Evolutionary conservation across 2,329 filamentous ascomycete genomes (phyloP).

Genomic region (Ophiostoma himal-ulmi): DNA sequence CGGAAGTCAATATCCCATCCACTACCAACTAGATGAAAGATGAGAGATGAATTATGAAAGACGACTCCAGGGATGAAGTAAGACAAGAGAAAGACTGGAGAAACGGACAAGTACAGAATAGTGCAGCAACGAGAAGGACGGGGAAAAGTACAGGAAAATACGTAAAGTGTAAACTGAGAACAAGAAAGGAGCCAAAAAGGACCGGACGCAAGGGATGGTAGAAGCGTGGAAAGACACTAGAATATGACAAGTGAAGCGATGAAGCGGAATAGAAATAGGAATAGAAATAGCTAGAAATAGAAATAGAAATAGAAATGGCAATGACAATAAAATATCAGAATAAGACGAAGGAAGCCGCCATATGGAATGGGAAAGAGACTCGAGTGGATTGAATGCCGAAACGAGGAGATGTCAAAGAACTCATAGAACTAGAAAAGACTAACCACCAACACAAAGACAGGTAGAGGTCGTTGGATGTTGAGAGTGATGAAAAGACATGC

Average conservation of each 20-base stretch:
- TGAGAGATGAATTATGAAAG: background rate
- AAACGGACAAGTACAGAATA: constrained; percentile 3
- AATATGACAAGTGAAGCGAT: constrained; percentile 4
- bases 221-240: constrained; percentile 10
- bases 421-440: background rate
- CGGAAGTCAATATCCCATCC: background rate
- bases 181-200: background rate
- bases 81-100: constrained; percentile 10
- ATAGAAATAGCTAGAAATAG: background rate
- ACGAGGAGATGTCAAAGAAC: background rate
- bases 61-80: constrained; percentile 3
- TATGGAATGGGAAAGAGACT: background rate
- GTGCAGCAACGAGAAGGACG: background rate
- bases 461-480: background rate
- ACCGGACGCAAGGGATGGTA: background rate
- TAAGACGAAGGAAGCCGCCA: background rate
- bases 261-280: background rate
- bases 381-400: background rate
- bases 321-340: background rate
- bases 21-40: background rate
- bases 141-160: background rate
- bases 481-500: background rate
- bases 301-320: background rate
- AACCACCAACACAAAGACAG: constrained; percentile 1
- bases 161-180: background rate